Evolutionary conservation across 1,139 yeast genomes (phyloP).

Genomic region (Sugiyamaella grinbergsii): DNA sequence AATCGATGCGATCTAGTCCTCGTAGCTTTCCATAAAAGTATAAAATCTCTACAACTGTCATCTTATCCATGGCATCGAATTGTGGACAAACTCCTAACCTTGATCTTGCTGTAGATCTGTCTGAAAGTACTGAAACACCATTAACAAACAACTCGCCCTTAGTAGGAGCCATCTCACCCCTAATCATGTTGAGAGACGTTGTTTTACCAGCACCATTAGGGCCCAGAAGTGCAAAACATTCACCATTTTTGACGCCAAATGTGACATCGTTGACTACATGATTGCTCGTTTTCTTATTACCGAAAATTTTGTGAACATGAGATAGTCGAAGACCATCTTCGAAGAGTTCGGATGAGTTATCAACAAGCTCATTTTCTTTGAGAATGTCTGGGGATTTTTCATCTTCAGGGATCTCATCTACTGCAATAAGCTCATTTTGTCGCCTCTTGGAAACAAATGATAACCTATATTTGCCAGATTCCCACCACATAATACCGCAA

Average conservation of each 20-base stretch:
- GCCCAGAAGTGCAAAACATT: constrained; percentile 58
- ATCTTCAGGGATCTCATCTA: background rate
- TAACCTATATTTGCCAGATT: constrained; percentile 37
- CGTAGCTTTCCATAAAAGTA: constrained; percentile 41
- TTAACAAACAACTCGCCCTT: constrained; percentile 40
- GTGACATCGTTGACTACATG: constrained; percentile 42
- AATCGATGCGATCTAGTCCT: constrained; percentile 72
- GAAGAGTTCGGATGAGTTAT: constrained; percentile 24
- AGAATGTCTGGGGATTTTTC: constrained; percentile 20
- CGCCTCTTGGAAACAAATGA: constrained; percentile 9
- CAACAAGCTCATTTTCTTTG: constrained; percentile 29
- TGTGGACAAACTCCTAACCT: constrained; percentile 46
- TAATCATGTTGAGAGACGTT: constrained; percentile 68
- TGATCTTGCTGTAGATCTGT: constrained; percentile 40
- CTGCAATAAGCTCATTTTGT: background rate
- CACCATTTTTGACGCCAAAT: constrained; percentile 42
- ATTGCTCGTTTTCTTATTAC: constrained; percentile 22
- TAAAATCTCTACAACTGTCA: constrained; percentile 42
- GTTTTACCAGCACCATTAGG: constrained; percentile 99
- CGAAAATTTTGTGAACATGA: constrained; percentile 39
- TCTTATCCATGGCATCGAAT: constrained; percentile 45
- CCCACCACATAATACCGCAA: constrained; percentile 41
- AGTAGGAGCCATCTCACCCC: constrained; percentile 50
- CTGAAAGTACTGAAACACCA: constrained; percentile 36
- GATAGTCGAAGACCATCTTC: constrained; percentile 38